These are phyloP conservation scores for Olyra latifolia DNA, from an alignment of 176 grass and related monocot species.

Conservation along the genomic window DNA sequence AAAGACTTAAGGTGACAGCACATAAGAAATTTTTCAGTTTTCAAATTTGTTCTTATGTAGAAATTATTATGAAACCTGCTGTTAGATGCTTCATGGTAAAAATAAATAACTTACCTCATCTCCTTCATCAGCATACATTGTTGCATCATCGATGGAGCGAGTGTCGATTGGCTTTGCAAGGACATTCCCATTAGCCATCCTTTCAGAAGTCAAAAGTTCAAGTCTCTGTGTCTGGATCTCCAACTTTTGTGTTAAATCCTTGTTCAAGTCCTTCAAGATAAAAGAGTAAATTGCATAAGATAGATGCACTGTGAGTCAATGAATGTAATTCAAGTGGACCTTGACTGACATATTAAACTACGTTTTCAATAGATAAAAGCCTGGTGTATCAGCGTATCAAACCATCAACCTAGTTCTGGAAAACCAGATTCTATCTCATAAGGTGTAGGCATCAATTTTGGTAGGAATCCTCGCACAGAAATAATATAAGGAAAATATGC, in stretches of 20 bases:
- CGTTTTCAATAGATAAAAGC: constrained; percentile 15
- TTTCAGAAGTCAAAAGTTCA: constrained; percentile 78
- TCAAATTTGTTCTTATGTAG: not conserved
- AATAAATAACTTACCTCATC: constrained; percentile 68
- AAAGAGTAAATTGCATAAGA: constrained; percentile 34
- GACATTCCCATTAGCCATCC: constrained; percentile 65
- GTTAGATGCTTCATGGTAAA: not conserved
- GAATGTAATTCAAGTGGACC: constrained; percentile 21
- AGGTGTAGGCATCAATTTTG: constrained; percentile 14
- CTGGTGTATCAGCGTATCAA: not conserved
- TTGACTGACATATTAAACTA: not conserved
- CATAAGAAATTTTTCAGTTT: not conserved
- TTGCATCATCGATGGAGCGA: constrained; percentile 62
- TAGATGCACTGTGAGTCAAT: not conserved
- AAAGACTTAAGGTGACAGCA: no score
- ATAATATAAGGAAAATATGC: constrained; percentile 18
- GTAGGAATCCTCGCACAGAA: not conserved
- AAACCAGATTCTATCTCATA: not conserved
- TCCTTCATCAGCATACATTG: constrained; percentile 95
- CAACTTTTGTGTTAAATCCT: constrained; percentile 88
- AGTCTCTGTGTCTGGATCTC: constrained; percentile 91
- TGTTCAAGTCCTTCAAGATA: constrained; percentile 78
- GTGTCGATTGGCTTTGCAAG: constrained; percentile 61
- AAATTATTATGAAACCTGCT: not conserved
- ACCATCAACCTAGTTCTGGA: not conserved